phyloP scores from a whole-genome alignment of 192 early-diverging fungal species.

The Coemansia brasiliensis region DNA sequence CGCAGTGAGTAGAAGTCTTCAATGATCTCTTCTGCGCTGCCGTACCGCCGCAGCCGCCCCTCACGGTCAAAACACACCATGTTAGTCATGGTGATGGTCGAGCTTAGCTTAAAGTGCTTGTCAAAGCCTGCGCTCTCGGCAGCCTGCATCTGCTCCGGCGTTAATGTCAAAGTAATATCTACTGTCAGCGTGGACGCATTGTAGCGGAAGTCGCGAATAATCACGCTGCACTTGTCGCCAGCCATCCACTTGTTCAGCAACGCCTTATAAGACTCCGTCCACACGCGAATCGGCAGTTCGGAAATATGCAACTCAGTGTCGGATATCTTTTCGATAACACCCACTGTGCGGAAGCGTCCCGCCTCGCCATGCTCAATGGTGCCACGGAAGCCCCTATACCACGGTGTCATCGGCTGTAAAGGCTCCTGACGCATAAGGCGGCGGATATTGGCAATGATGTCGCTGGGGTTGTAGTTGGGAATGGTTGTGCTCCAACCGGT shows the following conservation, averaged over 20 bases:
- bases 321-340: conserved; percentile 67
- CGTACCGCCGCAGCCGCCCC: conserved; percentile 82
- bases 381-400: conserved; percentile 94
- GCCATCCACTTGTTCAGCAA: conserved; percentile 75
- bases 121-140: conserved; percentile 79
- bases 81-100: conserved; percentile 77
- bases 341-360: conserved; percentile 67
- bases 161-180: conserved; percentile 47
- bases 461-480: conserved; percentile 85
- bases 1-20: conserved; percentile 87
- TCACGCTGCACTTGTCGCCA: conserved; percentile 69
- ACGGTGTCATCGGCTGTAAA: conserved; percentile 75
- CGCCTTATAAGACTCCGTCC: conserved; percentile 90
- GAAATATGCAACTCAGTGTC: conserved; percentile 80
- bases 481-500: conserved; percentile 84
- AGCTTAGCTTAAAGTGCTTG: conserved; percentile 76
- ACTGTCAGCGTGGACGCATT: conserved; percentile 53
- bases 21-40: conserved; percentile 74
- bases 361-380: conserved; percentile 60
- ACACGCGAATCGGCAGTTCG: conserved; percentile 84
- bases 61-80: conserved; percentile 93
- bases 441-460: conserved; percentile 84
- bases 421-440: conserved; percentile 77
- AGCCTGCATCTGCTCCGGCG: conserved; percentile 65
- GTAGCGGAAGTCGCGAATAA: conserved; percentile 63